A percentile compares a stretch with the other conserved stretches of the same genome.
Evolutionary conservation across 108 stramenopile genomes (phyloP).

Genomic region (Chaetoceros tenuissimus): DNA sequence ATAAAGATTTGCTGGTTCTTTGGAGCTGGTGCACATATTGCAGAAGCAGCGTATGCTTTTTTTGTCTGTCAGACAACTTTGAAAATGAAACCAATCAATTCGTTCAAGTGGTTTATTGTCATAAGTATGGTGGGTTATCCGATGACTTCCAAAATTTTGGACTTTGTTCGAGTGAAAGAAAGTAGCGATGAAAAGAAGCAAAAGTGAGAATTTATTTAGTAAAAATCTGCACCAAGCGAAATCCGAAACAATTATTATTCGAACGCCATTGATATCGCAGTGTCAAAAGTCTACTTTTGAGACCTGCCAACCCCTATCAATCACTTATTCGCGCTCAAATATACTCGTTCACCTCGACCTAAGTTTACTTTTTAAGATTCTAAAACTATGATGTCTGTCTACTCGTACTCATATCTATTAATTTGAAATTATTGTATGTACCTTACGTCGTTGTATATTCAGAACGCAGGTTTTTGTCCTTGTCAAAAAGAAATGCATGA

Average conservation of each 20-base stretch:
- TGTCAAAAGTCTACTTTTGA: too few relatives aligned
- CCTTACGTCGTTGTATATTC: too few relatives aligned
- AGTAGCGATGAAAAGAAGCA: not conserved
- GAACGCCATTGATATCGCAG: not conserved
- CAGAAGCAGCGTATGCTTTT: not conserved
- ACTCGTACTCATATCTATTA: too few relatives aligned
- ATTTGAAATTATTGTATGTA: too few relatives aligned
- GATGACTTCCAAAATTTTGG: not conserved
- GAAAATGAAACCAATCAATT: not conserved
- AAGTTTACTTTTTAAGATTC: not conserved
- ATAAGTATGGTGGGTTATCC: not conserved
- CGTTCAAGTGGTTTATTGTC: not conserved
- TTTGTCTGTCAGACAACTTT: not conserved
- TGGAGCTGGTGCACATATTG: not conserved
- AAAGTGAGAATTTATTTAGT: not conserved
- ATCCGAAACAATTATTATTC: not conserved
- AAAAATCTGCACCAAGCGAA: not conserved
- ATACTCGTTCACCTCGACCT: not conserved
- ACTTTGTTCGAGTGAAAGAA: not conserved
- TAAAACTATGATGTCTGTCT: too few relatives aligned
- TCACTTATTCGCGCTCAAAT: too few relatives aligned
- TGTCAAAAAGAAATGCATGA: too few relatives aligned
- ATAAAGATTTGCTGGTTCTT: not conserved
- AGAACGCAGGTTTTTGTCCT: too few relatives aligned
- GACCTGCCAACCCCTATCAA: too few relatives aligned